Base-by-base conservation (phyloP, 352 stramenopile genomes). In the Phytophthora cactorum region DNA sequence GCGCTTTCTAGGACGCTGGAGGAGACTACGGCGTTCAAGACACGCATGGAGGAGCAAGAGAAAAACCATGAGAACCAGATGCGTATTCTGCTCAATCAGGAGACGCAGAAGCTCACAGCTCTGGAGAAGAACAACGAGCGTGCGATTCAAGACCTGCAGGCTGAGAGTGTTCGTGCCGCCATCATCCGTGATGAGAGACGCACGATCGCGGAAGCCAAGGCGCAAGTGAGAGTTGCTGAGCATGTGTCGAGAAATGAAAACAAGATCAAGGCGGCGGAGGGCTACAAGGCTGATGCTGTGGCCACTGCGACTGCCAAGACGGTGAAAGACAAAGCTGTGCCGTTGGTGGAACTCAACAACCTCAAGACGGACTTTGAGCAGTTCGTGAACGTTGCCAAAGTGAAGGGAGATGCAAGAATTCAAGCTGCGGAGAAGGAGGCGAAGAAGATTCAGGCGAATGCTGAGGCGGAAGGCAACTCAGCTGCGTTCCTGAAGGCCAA, bases 11-110 rank as follows among this genome's bases (percentile, higher is more conserved):
- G 68, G 22, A 91, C 78, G 14, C 76, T 96, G 15, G 89, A 96
- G 57, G 80, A 89, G 46, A 94, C 86, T 32, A 92, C 87, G 11
- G 84, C 83, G 15, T 95, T 95, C 72, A 95, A 96, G 77, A 94
- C 87, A 7, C 78, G 84, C 27, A 96, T 96, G 83, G 82, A 92
- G 46, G 87, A 96, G 70, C 86, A 95, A 63, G 87, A 95, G 66
- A 96, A 96, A 77, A 95, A 92, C 59, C 86, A 96, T 58, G 86
- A 96, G 75, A 96, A 93, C 74, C 84, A 87, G 17, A 68, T 95
- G 70, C 79, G 89, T 27, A 92, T 92, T 14, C 56, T 96, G 15
- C 52, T 95, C 31, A 94, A 96, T 51, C 78, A 95, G 64, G 89
- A 94, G 45, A 94, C 89, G 3, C 80, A 92, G 66, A 91, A 90